Conservation (phyloP, 805 yeast species). For the Suhomyces faveliae region DNA sequence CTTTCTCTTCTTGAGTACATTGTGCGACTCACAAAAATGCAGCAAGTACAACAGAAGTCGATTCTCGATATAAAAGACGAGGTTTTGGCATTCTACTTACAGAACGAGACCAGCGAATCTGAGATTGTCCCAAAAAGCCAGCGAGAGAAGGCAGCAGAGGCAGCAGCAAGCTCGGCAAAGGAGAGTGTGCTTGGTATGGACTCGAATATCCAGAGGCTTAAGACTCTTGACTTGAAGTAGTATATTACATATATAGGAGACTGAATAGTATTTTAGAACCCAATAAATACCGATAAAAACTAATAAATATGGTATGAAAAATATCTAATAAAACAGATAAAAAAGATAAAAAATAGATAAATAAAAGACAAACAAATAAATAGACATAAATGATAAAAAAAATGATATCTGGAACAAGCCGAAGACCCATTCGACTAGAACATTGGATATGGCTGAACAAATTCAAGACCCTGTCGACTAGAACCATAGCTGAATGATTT, state of each 20-base stretch:
- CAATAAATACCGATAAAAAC: not conserved
- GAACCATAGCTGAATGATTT: too few relatives aligned
- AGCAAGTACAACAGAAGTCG: constrained; percentile 55
- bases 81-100: constrained; percentile 55
- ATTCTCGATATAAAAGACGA: constrained; percentile 63
- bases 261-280: not conserved
- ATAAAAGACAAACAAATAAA: not conserved
- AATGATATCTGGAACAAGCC: too few relatives aligned
- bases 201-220: constrained; percentile 34
- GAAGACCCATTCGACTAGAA: too few relatives aligned
- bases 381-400: too few relatives aligned
- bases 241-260: not conserved
- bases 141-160: constrained; percentile 13
- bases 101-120: constrained; percentile 43
- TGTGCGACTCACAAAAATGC: constrained; percentile 57
- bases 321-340: not conserved
- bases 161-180: constrained; percentile 12
- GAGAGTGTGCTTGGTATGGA: constrained; percentile 21
- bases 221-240: constrained; percentile 23
- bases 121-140: constrained; percentile 17
- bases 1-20: constrained; percentile 64
- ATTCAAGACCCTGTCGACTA: too few relatives aligned
- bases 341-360: not conserved
- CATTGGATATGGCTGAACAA: too few relatives aligned
- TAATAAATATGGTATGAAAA: not conserved